A percentile compares a stretch with the other conserved stretches of the same genome.
phyloP scores from a whole-genome alignment of 148 eudicot species.

The Diospyros lotus region DNA sequence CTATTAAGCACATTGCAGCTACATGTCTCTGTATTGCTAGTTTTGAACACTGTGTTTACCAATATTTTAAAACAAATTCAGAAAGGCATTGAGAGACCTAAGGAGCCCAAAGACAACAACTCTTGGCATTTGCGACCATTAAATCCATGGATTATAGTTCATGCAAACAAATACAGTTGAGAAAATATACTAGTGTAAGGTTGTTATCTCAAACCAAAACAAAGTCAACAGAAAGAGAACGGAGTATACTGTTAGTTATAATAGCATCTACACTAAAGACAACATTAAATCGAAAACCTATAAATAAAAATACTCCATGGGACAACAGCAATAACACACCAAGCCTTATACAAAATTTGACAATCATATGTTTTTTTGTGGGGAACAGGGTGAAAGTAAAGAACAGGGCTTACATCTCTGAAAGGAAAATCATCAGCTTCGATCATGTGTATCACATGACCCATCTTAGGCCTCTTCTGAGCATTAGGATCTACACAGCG shows the following conservation, averaged over 20 bases:
- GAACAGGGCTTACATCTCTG: slow-evolving; percentile 59
- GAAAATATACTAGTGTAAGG: slow-evolving; percentile 1
- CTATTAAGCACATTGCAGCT: not conserved
- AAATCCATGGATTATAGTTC: not conserved
- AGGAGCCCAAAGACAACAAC: not conserved
- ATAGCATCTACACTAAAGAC: not conserved
- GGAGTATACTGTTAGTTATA: not conserved
- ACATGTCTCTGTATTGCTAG: not conserved
- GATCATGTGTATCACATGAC: slow-evolving; percentile 86
- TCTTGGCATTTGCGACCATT: not conserved
- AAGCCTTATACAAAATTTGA: no score
- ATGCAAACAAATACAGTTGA: not conserved
- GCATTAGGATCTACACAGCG: slow-evolving; percentile 92
- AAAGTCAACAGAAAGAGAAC: not conserved
- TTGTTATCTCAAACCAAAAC: not conserved
- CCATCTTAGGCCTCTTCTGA: slow-evolving; percentile 88
- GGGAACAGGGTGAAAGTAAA: no score
- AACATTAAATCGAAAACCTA: not conserved
- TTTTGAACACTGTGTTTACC: not conserved
- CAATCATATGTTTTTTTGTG: not conserved
- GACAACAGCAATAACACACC: not conserved
- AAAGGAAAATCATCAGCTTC: slow-evolving; percentile 78
- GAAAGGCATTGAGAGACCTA: not conserved
- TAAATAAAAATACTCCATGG: not conserved
- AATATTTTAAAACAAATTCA: not conserved